These are phyloP conservation scores for Lentinula novae-zelandiae DNA, from an alignment of 1,284 basidiomycete species.

Conservation along the genomic window DNA sequence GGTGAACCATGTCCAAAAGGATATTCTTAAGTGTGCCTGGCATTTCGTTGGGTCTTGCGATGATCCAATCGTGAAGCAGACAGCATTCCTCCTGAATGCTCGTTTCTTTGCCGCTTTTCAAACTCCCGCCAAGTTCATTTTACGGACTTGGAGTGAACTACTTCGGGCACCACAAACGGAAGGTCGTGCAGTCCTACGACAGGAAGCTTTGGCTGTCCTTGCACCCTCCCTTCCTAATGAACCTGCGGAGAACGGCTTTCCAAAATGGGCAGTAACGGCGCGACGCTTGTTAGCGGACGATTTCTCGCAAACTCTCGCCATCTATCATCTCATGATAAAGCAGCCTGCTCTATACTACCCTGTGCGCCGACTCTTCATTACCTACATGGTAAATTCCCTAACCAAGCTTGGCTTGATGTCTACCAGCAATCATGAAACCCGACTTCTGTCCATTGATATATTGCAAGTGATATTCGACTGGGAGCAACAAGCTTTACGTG, in stretches of 20 bases:
- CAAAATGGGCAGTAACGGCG: slow-evolving; percentile 89
- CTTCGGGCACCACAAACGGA: slow-evolving; percentile 80
- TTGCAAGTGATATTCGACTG: slow-evolving; percentile 86
- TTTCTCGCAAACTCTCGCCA: slow-evolving; percentile 81
- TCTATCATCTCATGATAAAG: slow-evolving; percentile 91
- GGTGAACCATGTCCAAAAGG: slow-evolving; percentile 83
- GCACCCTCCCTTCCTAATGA: slow-evolving; percentile 79
- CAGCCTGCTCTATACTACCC: slow-evolving; percentile 93
- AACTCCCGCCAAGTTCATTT: slow-evolving; percentile 90
- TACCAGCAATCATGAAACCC: slow-evolving; percentile 77
- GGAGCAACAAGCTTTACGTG: slow-evolving; percentile 65
- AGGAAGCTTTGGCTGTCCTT: slow-evolving; percentile 87
- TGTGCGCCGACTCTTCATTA: slow-evolving; percentile 92
- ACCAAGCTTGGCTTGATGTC: slow-evolving; percentile 82
- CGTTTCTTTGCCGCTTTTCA: slow-evolving; percentile 92
- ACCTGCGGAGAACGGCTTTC: slow-evolving; percentile 56
- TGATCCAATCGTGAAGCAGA: slow-evolving; percentile 92
- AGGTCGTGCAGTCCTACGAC: slow-evolving; percentile 79
- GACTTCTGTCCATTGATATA: slow-evolving; percentile 79
- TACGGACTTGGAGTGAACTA: slow-evolving; percentile 94
- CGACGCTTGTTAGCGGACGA: slow-evolving; percentile 90
- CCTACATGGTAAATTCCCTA: slow-evolving; percentile 91
- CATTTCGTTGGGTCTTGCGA: slow-evolving; percentile 80
- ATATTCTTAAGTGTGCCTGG: slow-evolving; percentile 96
- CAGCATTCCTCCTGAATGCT: slow-evolving; percentile 91